Base-by-base conservation (phyloP, 2,329 filamentous ascomycete genomes). In the Trichoderma asperellum region DNA sequence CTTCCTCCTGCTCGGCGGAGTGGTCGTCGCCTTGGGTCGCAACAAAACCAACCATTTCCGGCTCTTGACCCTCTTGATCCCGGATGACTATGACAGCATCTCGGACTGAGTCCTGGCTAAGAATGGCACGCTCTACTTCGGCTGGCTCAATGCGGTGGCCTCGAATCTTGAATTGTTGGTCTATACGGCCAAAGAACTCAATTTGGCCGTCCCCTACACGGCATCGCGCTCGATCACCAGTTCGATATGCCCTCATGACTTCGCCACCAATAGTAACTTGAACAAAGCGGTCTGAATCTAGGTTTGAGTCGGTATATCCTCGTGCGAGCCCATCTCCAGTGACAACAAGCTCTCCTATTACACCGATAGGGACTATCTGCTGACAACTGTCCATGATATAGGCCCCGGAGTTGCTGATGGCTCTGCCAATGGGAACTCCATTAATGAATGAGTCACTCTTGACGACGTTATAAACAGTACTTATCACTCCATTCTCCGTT, bases 141-240 rank as follows among this genome's bases (percentile, higher is more conserved):
- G 68, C 73, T 1, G 75, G 64, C 64, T 79, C 78, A 32, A 79
- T 62, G 2, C 77, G 74, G 10, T 79, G 73, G 11, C 77, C 77
- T 21, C 77, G 72, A 10, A 79, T 71, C 66, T 79, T 79, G 62
- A 77, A 68, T 29, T 78, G 75, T 67, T 18, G 65, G 64, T 27
- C 71, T 58, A 11, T 43, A 43, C 37, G 37, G 2, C 70, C 67
- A 29, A 72, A 52, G 24, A 71, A 71, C 34, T 71, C 68, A 2
- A 72, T 53, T 18, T 63, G 32, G 18, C 70, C 65, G 40, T 69
- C 63, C 5, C 16, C 32, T 16, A 65, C 56, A 16, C 70, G 63
- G 14, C 58, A 63, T n/a, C 68, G 60, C 8, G 58, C 70, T 16
- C 58, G 58, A 40, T 72, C 70, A 14, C 71, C 71, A 0, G 71